phyloP scores from a whole-genome alignment of 257 asterid genomes.

The Salvia miltiorrhiza region DNA sequence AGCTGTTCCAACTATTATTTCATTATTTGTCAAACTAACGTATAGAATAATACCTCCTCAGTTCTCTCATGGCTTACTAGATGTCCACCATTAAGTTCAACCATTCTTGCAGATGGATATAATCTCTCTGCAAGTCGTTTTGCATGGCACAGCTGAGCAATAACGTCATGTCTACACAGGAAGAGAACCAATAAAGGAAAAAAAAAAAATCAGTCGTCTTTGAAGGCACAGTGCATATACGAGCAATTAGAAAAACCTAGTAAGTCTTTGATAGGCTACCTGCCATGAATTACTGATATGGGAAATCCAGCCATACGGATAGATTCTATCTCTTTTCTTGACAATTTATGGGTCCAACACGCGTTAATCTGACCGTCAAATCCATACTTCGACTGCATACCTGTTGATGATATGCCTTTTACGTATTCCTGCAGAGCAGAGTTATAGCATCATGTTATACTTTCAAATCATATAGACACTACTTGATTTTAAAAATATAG shows the following conservation, averaged over 20 bases:
- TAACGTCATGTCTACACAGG: conserved; percentile 66
- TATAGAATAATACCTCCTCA: conserved; percentile 59
- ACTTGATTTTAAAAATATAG: neutral
- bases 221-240: neutral
- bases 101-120: conserved; percentile 88
- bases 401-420: conserved; percentile 73
- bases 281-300: conserved; percentile 89
- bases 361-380: conserved; percentile 95
- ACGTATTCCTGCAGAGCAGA: conserved; percentile 85
- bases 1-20: neutral
- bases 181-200: neutral
- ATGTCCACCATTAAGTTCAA: conserved; percentile 94
- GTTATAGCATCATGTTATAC: conserved; percentile 3
- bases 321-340: conserved; percentile 59
- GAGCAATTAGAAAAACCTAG: neutral
- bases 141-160: conserved; percentile 93
- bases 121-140: conserved; percentile 76
- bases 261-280: conserved; percentile 40
- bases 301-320: conserved; percentile 72
- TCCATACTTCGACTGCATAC: conserved; percentile 89
- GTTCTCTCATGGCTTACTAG: conserved; percentile 94
- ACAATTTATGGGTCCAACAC: conserved; percentile 89
- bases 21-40: neutral
- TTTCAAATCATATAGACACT: neutral
- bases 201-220: conserved; percentile 16